phyloP scores from a whole-genome alignment of 2,329 filamentous ascomycete species.

The Neonectria punicea region DNA sequence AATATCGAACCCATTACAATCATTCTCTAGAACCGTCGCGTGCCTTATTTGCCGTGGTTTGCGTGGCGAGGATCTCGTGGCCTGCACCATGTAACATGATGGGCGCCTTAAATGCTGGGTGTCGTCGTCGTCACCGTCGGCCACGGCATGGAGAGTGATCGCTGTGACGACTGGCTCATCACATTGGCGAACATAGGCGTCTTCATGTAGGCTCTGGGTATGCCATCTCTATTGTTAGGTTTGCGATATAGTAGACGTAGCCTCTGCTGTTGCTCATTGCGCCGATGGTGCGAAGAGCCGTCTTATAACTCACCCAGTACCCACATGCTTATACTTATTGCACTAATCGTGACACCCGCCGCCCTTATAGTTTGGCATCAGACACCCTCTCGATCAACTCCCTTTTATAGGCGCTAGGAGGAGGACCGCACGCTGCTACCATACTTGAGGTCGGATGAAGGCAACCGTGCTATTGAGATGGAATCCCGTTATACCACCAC shows the following conservation, averaged over 20 bases:
- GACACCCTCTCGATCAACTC: not conserved
- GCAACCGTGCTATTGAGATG: not conserved
- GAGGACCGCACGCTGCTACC: not conserved
- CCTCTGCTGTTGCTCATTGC: not conserved
- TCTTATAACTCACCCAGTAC: too few relatives aligned
- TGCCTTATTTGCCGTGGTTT: not conserved
- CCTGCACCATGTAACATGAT: not conserved
- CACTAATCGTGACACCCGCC: not conserved
- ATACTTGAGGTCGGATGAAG: not conserved
- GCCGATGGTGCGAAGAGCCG: too few relatives aligned
- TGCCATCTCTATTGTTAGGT: not conserved
- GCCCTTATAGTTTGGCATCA: not conserved
- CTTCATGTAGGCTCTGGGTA: not conserved
- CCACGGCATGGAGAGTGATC: not conserved
- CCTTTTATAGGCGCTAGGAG: not conserved
- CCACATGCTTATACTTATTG: not conserved
- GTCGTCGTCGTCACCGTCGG: not conserved
- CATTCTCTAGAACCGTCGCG: not conserved
- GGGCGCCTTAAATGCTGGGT: too few relatives aligned
- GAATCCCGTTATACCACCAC: not conserved
- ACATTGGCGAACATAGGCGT: not conserved
- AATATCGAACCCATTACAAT: not conserved
- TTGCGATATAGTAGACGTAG: not conserved
- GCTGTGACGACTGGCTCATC: not conserved
- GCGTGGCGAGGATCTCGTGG: not conserved